Evolutionary conservation across 106 monocot genomes (phyloP), one percentile per base, ranked within the genome.

Genomic region (Dendrobium officinale): DNA sequence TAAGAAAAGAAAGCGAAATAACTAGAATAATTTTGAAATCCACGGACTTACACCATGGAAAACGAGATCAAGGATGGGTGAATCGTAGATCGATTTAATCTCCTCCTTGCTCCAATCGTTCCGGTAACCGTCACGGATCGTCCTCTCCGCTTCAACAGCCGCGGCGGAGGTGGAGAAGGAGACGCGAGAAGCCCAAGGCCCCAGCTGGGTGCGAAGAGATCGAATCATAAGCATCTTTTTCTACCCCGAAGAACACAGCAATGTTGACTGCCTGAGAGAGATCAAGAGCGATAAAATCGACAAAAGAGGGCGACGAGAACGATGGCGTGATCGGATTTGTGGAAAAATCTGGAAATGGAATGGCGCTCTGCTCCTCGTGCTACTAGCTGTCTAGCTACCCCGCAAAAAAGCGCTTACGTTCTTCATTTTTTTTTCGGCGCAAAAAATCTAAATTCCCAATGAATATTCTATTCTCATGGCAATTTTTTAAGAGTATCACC

Each of bases 31-130:
- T 0, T 61, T n/a, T 61, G 20, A 61, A n/a, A 22, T 61, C 18
- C 4, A 4, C 29, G 44, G 9, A 72, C 79, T 83, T 82, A 94
- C 97, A 4, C 97, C 94, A 55, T 97, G 90, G 80, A 94, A 97
- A 73, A 97, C 90, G 77, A 97, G 91, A 89, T 97, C 97, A 82
- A 97, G 94, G 75, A 97, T 67, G 43, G 97, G 92, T 13, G 94
- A 97, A 70, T 92, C 92, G 86, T 97, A 97, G 82, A 97, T 80
- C 15, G 87, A 87, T 68, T 88, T 92, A 85, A 97, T 89, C 85
- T 94, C 92, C 6, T 84, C 89, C 77, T 75, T 85, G 80, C 20
- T 88, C 97, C 97, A 97, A 74, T 97, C 89, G 79, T 92, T 94
- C 80, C 97, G 83, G 13, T 88, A 86, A 4, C 97, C 97, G n/a